Base-by-base conservation (phyloP, 352 stramenopile species). In the Globisporangium paroecandrum region DNA sequence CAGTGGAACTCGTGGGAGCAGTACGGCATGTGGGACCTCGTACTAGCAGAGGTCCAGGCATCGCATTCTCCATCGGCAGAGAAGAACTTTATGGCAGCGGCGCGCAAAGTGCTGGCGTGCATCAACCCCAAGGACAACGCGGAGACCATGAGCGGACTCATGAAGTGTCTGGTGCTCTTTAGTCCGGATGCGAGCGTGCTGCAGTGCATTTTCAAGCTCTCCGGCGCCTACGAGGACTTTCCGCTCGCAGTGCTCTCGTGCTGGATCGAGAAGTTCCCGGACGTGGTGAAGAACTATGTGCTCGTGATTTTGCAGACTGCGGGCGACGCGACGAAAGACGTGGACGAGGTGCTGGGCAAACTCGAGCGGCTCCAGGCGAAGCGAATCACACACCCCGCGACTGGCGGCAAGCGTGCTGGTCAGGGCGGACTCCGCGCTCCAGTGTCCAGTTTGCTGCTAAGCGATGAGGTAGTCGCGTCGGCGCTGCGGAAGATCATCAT, bases 1-100 rank as follows among this genome's bases (percentile, higher is more conserved):
- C 72, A 89, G 59, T 95, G 87, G 87, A 93, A 71, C 15, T 93
- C 87, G 20, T 95, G 85, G 85, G 85, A 95, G 59, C 87, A 95
- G 69, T 90, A 82, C 53, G 79, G 78, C 1, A 75, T 93, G 64
- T 95, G 87, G 87, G 87, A 95, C 68, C 74, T 95, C 15, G 77
- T 94, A 6, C 64, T 91, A 0, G 74, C 80, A 0, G 87, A 95
- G 62, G 78, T 88, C 7, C 83, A 92, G 55, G 64, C 78, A 13
- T 73, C 78, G 8, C 74, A 87, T 32, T 25, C 58, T 2, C n/a
- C 25, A 20, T 41, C 65, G 7, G 70, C 65, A 4, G 69, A 75
- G 41, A 90, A 84, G 64, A 70, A 77, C 34, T 76, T 93, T 34
- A 85, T 93, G 72, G 81, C 78, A n/a, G 85, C 87, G 0, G 75